Evolutionary conservation across 1,284 basidiomycete genomes (phyloP).

Genomic region (Trichosporon asahii): DNA sequence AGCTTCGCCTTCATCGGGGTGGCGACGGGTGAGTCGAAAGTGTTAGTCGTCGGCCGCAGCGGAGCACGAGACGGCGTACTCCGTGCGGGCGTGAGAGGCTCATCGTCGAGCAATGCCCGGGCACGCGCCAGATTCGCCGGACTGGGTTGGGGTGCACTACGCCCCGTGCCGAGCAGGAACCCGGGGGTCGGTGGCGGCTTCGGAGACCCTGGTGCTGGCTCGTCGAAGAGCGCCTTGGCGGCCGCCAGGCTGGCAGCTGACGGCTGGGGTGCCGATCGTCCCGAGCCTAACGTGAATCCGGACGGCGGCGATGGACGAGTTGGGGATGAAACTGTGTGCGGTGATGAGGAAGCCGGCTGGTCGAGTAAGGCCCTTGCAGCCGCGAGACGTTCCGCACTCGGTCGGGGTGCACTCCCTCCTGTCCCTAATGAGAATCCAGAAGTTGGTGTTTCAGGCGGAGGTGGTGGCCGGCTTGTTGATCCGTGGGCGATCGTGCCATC

Average conservation of each 20-base stretch:
- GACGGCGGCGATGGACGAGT: background rate
- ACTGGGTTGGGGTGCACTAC: background rate
- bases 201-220: background rate
- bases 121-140: conserved; percentile 1
- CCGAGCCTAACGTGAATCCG: conserved; percentile 2
- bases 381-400: background rate
- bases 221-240: conserved; percentile 10
- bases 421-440: conserved; percentile 8
- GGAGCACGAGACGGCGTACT: conserved; percentile 32
- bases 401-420: background rate
- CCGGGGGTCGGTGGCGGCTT: background rate
- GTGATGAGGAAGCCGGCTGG: background rate
- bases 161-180: conserved; percentile 9
- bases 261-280: background rate
- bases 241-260: background rate
- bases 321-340: background rate
- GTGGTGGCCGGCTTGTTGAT: background rate
- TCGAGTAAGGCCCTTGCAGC: background rate
- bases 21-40: conserved; percentile 17
- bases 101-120: conserved; percentile 10
- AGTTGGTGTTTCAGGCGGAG: background rate
- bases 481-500: background rate
- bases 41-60: conserved; percentile 33
- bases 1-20: conserved; percentile 4
- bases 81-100: background rate